A percentile compares a stretch with the other conserved stretches of the same genome.
phyloP scores from a whole-genome alignment of 1,284 basidiomycete genomes.

The Leccinum angustisporum region DNA sequence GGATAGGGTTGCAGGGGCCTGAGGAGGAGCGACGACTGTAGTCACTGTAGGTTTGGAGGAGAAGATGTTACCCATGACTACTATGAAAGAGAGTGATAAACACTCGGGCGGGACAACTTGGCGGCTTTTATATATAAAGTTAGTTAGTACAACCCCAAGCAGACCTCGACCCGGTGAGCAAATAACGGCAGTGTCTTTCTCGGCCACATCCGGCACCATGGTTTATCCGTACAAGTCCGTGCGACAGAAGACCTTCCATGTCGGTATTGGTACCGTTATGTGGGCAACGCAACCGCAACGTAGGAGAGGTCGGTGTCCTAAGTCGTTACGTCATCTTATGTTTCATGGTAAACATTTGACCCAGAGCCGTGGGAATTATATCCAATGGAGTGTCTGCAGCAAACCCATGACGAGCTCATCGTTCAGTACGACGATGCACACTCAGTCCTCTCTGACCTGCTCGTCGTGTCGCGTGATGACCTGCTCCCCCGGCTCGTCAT shows the following conservation, averaged over 20 bases:
- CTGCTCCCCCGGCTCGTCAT: slow-evolving; percentile 58
- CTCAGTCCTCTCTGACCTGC: slow-evolving; percentile 40
- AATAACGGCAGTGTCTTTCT: background rate
- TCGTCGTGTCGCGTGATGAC: slow-evolving; percentile 49
- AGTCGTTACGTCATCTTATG: background rate
- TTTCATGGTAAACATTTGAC: background rate
- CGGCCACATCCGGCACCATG: background rate
- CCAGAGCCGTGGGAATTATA: background rate
- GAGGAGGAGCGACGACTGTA: background rate
- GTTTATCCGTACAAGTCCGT: background rate
- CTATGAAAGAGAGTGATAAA: background rate
- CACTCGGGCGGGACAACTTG: background rate
- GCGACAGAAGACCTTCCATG: background rate
- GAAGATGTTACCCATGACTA: background rate
- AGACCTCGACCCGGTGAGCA: background rate
- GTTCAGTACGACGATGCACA: slow-evolving; percentile 45
- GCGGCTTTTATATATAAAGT: too few relatives aligned
- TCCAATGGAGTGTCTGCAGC: slow-evolving; percentile 34
- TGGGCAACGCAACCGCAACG: too few relatives aligned
- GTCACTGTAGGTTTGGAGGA: background rate
- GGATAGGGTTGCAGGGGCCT: background rate
- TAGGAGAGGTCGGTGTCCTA: background rate
- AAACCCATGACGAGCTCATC: slow-evolving; percentile 41
- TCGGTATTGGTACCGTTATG: background rate
- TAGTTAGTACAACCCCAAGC: background rate